These are phyloP conservation scores for Plasmodium gonderi DNA, from an alignment of 169 alveolate genomes.

Conservation along the genomic window DNA sequence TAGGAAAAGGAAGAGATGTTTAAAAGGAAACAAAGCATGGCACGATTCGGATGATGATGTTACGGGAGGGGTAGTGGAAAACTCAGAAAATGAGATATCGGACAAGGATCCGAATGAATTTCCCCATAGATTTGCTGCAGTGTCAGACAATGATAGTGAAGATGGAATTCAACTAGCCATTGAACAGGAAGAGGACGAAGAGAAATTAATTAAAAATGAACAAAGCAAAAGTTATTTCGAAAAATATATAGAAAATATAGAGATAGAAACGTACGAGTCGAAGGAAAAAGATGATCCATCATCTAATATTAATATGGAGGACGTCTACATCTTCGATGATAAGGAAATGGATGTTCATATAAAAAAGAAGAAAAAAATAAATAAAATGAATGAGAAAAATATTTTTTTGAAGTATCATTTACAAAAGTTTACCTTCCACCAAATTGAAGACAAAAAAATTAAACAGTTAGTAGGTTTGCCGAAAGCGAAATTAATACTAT, in stretches of 20 bases:
- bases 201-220: slow-evolving; percentile 26
- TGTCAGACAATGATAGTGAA: not conserved
- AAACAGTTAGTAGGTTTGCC: slow-evolving; percentile 56
- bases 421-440: slow-evolving; percentile 4
- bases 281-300: not conserved
- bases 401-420: slow-evolving; percentile 39
- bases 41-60: slow-evolving; percentile 70
- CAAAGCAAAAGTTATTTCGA: slow-evolving; percentile 12
- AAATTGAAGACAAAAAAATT: slow-evolving; percentile 33
- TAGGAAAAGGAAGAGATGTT: not conserved
- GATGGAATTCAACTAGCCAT: not conserved
- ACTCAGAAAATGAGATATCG: not conserved
- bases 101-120: not conserved
- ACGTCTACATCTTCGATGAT: slow-evolving; percentile 38
- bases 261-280: slow-evolving; percentile 2
- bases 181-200: slow-evolving; percentile 22
- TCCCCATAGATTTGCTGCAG: not conserved
- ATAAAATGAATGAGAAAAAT: slow-evolving; percentile 22
- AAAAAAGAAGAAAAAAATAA: slow-evolving; percentile 11
- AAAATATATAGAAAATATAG: slow-evolving; percentile 8
- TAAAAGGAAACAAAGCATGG: slow-evolving; percentile 27
- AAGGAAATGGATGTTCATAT: slow-evolving; percentile 2
- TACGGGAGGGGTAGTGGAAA: not conserved
- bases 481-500: slow-evolving; percentile 28
- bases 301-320: slow-evolving; percentile 19